Conservation (phyloP, 2,329 filamentous ascomycete genomes). For the Esteya vermicola region DNA sequence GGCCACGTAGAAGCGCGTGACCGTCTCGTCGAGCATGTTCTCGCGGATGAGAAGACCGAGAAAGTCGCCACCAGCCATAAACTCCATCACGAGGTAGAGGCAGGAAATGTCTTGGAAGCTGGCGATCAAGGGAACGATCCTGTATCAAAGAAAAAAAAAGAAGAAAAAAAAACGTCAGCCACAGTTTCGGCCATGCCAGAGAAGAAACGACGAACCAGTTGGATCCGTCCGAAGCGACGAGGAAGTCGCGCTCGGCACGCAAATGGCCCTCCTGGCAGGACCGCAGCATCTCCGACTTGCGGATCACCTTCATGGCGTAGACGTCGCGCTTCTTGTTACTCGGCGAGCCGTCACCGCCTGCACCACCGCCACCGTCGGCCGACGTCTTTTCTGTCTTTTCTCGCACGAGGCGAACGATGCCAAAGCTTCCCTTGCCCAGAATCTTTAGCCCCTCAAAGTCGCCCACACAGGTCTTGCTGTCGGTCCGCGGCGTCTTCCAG, state of each 20-base stretch:
- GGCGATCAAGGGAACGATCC: conserved; percentile 74
- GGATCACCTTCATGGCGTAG: conserved; percentile 95
- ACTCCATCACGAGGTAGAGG: conserved; percentile 93
- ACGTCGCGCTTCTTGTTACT: conserved; percentile 35
- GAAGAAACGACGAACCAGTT: conserved; percentile 58
- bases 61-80: conserved; percentile 95
- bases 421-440: conserved; percentile 88
- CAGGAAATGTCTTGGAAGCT: conserved; percentile 79
- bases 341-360: too few species aligned
- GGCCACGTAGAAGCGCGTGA: conserved; percentile 76
- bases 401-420: conserved; percentile 73
- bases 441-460: conserved; percentile 73
- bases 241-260: conserved; percentile 79
- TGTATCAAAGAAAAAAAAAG: too few species aligned
- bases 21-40: conserved; percentile 63
- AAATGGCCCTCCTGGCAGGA: conserved; percentile 88
- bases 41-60: conserved; percentile 74
- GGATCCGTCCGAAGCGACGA: conserved; percentile 79
- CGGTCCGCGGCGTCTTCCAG: background rate
- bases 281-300: conserved; percentile 82
- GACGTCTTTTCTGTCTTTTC: conserved; percentile 30
- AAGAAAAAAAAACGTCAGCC: too few species aligned
- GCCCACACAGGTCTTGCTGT: conserved; percentile 13
- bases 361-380: too few species aligned
- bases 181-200: too few species aligned